These are phyloP conservation scores for Aspergillus hancockii DNA, from an alignment of 495 filamentous ascomycete species.

Conservation along the genomic window DNA sequence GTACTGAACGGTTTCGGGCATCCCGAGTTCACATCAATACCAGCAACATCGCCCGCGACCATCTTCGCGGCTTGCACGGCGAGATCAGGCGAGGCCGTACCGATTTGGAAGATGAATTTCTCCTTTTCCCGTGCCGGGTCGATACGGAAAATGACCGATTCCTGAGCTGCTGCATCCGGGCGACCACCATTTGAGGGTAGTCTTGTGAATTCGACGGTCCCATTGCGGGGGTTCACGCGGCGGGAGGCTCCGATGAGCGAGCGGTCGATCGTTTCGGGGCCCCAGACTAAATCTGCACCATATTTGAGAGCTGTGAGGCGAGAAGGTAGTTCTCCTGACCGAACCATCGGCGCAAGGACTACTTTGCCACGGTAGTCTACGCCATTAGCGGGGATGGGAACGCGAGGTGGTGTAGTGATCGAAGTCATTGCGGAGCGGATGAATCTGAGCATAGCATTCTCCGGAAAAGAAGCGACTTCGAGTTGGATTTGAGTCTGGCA, in stretches of 20 bases:
- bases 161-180: conserved; percentile 51
- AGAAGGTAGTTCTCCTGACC: conserved; percentile 89
- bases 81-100: conserved; percentile 74
- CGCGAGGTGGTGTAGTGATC: conserved; percentile 51
- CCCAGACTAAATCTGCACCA: conserved; percentile 96
- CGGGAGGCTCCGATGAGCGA: conserved; percentile 83
- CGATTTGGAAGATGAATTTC: conserved; percentile 85
- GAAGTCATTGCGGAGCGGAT: conserved; percentile 57
- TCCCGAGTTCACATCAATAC: conserved; percentile 95
- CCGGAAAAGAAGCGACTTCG: conserved; percentile 4
- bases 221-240: conserved; percentile 69
- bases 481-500: neutral
- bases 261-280: conserved; percentile 90
- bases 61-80: conserved; percentile 82
- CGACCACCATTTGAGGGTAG: conserved; percentile 64
- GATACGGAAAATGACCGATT: conserved; percentile 79
- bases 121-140: conserved; percentile 72
- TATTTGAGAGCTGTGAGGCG: conserved; percentile 87
- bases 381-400: conserved; percentile 82
- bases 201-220: conserved; percentile 80
- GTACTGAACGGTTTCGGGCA: conserved; percentile 97
- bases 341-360: conserved; percentile 96
- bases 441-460: conserved; percentile 47
- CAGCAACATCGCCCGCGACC: conserved; percentile 82
- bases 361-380: conserved; percentile 92